Evolutionary conservation across 2,329 filamentous ascomycete genomes (phyloP).

Genomic region (Raffaelea ambrosiae): DNA sequence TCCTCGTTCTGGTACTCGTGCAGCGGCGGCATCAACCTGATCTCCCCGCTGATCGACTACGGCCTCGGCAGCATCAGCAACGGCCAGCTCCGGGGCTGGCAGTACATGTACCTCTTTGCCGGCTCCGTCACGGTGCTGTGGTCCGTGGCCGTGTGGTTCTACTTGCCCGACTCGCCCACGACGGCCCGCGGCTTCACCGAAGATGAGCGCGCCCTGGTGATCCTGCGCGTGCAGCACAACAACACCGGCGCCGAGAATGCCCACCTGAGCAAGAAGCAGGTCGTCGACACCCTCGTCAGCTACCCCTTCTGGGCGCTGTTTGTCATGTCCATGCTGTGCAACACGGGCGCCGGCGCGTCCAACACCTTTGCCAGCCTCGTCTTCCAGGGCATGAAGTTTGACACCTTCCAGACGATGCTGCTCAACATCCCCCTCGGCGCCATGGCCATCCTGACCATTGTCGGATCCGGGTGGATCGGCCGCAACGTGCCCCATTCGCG

Average conservation of each 20-base stretch:
- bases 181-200: conserved; percentile 17
- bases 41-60: conserved; percentile 35
- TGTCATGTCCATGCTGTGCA: conserved; percentile 52
- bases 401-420: conserved; percentile 15
- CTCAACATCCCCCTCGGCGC: conserved; percentile 20
- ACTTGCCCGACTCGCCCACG: conserved; percentile 13
- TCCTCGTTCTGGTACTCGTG: conserved; percentile 28
- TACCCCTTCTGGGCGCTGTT: conserved; percentile 12
- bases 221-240: not conserved
- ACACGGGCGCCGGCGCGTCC: conserved; percentile 58
- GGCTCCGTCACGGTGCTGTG: conserved; percentile 29
- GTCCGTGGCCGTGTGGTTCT: conserved; percentile 14
- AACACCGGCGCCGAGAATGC: not conserved
- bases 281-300: not conserved
- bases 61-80: conserved; percentile 32
- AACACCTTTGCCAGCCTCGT: conserved; percentile 36
- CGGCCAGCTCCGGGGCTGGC: conserved; percentile 23
- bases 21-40: conserved; percentile 32
- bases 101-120: conserved; percentile 29
- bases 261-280: not conserved
- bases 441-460: not conserved
- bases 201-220: not conserved
- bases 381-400: conserved; percentile 39
- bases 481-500: not conserved
- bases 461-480: not conserved